Percentiles rank a stretch among this genome's conserved stretches.
Conservation (phyloP, 2,329 filamentous ascomycete species). For the Aspergillus sp. region DNA sequence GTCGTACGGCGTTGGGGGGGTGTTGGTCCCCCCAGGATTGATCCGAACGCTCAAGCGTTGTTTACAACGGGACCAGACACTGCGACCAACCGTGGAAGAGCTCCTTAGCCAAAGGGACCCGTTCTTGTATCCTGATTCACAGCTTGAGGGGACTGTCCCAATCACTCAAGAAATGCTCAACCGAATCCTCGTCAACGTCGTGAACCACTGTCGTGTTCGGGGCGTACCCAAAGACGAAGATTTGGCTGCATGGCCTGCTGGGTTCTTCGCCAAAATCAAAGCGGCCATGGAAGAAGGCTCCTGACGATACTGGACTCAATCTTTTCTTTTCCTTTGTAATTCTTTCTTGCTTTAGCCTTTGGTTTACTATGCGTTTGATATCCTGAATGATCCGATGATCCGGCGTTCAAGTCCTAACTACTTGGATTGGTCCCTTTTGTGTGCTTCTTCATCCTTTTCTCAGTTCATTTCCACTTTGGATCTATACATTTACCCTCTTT, state of each 20-base stretch:
- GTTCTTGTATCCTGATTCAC: conserved; percentile 58
- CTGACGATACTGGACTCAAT: conserved; percentile 24
- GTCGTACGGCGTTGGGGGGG: conserved; percentile 46
- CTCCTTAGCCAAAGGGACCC: conserved; percentile 56
- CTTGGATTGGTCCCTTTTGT: conserved; percentile 18
- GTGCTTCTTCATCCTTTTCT: background rate
- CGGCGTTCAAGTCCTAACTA: conserved; percentile 14
- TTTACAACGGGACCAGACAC: conserved; percentile 57
- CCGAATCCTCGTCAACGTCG: conserved; percentile 59
- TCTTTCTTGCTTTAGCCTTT: conserved; percentile 4
- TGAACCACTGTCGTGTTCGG: conserved; percentile 58
- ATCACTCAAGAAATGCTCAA: conserved; percentile 60
- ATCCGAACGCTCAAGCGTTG: conserved; percentile 58
- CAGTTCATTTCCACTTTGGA: conserved; percentile 5
- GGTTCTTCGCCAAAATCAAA: conserved; percentile 50
- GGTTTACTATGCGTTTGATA: conserved; percentile 20
- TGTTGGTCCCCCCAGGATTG: conserved; percentile 55
- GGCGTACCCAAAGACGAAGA: conserved; percentile 59
- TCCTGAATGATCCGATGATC: conserved; percentile 27
- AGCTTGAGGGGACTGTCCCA: conserved; percentile 45
- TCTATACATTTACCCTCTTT: conserved; percentile 10
- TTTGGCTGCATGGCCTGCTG: conserved; percentile 47
- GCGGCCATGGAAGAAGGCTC: conserved; percentile 44
- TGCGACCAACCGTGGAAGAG: conserved; percentile 57
- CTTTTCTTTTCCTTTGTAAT: conserved; percentile 26